phyloP scores from a whole-genome alignment of 805 yeast species.

The Saturnispora galanensis region DNA sequence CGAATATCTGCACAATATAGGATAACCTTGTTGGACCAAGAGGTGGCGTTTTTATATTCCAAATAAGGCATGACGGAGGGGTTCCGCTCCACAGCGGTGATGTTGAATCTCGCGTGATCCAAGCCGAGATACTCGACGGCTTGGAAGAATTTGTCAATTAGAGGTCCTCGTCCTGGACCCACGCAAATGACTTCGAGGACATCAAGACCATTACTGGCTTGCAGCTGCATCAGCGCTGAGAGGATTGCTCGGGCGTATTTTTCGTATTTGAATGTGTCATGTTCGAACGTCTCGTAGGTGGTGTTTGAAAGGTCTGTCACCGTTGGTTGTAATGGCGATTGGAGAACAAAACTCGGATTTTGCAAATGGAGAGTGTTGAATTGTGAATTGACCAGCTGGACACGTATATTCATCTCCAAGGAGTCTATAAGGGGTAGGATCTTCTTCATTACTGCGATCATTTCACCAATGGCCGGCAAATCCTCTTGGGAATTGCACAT shows the following conservation, averaged over 20 bases:
- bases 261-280: slow-evolving; percentile 59
- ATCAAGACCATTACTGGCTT: background rate
- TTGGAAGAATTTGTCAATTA: slow-evolving; percentile 45
- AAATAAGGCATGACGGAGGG: slow-evolving; percentile 46
- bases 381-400: slow-evolving; percentile 11
- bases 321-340: slow-evolving; percentile 66
- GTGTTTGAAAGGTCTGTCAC: slow-evolving; percentile 43
- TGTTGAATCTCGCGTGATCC: slow-evolving; percentile 18
- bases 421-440: background rate
- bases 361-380: slow-evolving; percentile 8
- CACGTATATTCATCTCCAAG: background rate
- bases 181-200: slow-evolving; percentile 44
- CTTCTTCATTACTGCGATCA: slow-evolving; percentile 10
- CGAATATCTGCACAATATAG: slow-evolving; percentile 54
- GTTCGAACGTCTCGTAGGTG: slow-evolving; percentile 63
- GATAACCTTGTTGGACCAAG: slow-evolving; percentile 45
- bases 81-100: slow-evolving; percentile 67
- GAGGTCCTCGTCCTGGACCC: slow-evolving; percentile 87
- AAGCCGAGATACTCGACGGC: slow-evolving; percentile 30
- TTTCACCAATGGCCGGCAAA: too few relatives aligned
- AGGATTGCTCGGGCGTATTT: slow-evolving; percentile 57
- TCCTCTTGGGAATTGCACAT: background rate
- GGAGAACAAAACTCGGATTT: slow-evolving; percentile 18
- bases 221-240: slow-evolving; percentile 37
- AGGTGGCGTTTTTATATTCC: slow-evolving; percentile 35